A percentile compares a stretch with the other conserved stretches of the same genome.
Evolutionary conservation across 345 rosid species (phyloP).

Genomic region (Aquilaria malaccensis): DNA sequence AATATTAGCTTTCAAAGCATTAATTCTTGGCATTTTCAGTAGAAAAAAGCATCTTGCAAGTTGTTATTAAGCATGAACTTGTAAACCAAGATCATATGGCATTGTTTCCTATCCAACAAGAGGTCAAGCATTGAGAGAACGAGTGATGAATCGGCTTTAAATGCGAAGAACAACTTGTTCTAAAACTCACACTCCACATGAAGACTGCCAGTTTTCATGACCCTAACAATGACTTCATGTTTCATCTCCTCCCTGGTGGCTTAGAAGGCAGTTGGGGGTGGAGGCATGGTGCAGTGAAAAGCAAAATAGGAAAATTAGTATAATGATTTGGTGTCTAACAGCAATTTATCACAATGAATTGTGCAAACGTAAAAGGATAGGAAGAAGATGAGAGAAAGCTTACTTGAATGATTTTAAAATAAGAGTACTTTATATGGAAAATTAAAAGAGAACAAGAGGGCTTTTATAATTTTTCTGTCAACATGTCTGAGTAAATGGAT

Average conservation of each 20-base stretch:
- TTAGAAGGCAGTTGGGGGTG: conserved; percentile 57
- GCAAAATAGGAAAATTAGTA: conserved; percentile 46
- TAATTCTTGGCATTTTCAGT: conserved; percentile 55
- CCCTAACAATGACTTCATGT: conserved; percentile 61
- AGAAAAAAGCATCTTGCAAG: conserved; percentile 79
- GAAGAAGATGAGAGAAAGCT: conserved; percentile 34
- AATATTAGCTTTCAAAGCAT: conserved; percentile 58
- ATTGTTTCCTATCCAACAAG: conserved; percentile 55
- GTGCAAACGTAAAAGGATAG: conserved; percentile 46
- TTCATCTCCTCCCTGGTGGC: conserved; percentile 24
- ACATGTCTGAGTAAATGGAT: no score
- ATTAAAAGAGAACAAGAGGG: no score
- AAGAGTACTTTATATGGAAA: no score
- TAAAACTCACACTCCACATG: conserved; percentile 94
- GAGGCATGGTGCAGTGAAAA: conserved; percentile 52
- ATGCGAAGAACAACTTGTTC: conserved; percentile 77
- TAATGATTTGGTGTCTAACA: conserved; percentile 38
- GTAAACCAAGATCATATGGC: conserved; percentile 4
- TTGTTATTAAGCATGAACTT: conserved; percentile 81
- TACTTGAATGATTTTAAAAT: no score
- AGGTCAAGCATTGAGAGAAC: conserved; percentile 70
- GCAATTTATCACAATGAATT: conserved; percentile 33
- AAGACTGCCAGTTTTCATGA: conserved; percentile 84
- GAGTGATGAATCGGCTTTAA: conserved; percentile 47
- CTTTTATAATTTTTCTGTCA: no score